phyloP scores from a whole-genome alignment of 176 grass and related monocot species.

The Lolium multiflorum region DNA sequence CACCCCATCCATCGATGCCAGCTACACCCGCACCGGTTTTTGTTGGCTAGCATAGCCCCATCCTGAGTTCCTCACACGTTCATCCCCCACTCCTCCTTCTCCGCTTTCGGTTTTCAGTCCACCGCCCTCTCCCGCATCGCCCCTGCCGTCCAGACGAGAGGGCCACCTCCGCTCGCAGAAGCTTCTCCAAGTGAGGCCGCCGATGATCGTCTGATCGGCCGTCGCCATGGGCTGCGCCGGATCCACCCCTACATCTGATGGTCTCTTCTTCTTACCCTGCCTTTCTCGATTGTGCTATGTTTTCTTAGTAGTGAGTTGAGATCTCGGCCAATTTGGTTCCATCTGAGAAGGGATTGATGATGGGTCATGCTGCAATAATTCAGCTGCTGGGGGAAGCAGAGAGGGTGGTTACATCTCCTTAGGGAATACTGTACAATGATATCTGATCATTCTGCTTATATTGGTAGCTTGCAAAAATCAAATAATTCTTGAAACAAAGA shows the following conservation, averaged over 20 bases:
- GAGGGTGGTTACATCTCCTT: background rate
- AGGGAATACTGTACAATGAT: background rate
- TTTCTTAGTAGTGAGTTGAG: conserved; percentile 1
- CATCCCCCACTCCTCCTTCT: conserved; percentile 20
- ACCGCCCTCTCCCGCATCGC: conserved; percentile 7
- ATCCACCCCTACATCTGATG: conserved; percentile 76
- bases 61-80: conserved; percentile 42
- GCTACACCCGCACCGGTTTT: conserved; percentile 18
- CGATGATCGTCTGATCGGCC: conserved; percentile 45
- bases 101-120: conserved; percentile 29
- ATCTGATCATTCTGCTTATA: conserved; percentile 6
- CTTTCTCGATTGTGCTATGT: background rate
- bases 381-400: conserved; percentile 6
- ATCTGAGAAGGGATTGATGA: background rate
- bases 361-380: background rate
- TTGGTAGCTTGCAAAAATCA: background rate
- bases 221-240: conserved; percentile 87
- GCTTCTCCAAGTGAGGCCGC: conserved; percentile 31
- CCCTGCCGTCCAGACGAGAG: conserved; percentile 7
- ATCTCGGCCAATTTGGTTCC: conserved; percentile 38
- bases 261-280: conserved; percentile 25
- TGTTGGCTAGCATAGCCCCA: conserved; percentile 42
- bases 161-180: conserved; percentile 16
- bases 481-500: background rate
- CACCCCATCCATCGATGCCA: background rate